Evolutionary conservation across 139 green algal genomes (phyloP), one percentile per base, ranked within the genome.

Genomic region (Chlamydomonas eustigma): DNA sequence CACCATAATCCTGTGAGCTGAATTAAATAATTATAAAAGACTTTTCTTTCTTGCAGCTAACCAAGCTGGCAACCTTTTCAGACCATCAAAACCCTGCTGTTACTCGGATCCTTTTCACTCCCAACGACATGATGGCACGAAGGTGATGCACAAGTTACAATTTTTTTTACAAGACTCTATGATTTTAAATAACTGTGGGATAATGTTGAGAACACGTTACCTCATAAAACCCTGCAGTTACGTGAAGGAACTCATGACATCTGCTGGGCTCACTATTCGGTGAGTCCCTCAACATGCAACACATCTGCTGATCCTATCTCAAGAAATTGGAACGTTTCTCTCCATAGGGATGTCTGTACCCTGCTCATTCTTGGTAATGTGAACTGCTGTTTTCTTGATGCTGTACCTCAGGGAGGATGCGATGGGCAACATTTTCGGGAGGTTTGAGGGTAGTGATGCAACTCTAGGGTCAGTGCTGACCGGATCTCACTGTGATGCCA

Each of bases 341-440:
- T 33, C 65, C 33, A 12, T 73, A 4, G 65, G 5, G 33, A 50
- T 18, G 4, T 33, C 58, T 68, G 58, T 30, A 68, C 4, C 34
- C 6, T 34, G n/a, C 22, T 18, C 58, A 68, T 6, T 6, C 58
- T 30, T 68, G 12, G 44, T 28, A 58, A 12, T 58, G n/a, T 30
- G n/a, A 30, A 68, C 18, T 68, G 5, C 18, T 6, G 58, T n/a
- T 34, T 68, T 68, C 58, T 68, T 18, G 58, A 31, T 30, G n/a
- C 8, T 68, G 22, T 4, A 5, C 51, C 76, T 50, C 76, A 89
- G 87, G 36, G 91, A 97, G 68, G 95, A 98, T 77, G 51, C 86
- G 0, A 88, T 99, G 74, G 95, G 95, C 32, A 97, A 94, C 84
- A 97, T 98, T 18, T 97, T 89, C 69, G 95, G 92, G 3, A 75